A percentile compares a stretch with the other conserved stretches of the same genome.
Conservation (phyloP, 257 asterid species). For the Primulina tabacum region DNA sequence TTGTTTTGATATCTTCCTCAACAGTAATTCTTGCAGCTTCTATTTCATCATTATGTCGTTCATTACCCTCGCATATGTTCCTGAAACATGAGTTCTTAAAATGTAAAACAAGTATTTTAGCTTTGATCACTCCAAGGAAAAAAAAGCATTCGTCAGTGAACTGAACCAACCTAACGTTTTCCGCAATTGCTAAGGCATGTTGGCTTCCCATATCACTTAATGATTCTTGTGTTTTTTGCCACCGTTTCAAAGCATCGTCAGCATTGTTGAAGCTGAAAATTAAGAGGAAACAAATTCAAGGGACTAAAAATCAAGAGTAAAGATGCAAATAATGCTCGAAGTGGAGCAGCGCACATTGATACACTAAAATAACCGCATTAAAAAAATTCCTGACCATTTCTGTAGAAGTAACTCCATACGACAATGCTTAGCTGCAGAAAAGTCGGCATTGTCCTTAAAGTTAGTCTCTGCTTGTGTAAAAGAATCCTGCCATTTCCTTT, state of each 20-base stretch:
- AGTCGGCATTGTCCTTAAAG: constrained; percentile 61
- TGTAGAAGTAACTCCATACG: constrained; percentile 71
- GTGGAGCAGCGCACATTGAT: neutral
- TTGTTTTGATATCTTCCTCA: constrained; percentile 50
- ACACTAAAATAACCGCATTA: neutral
- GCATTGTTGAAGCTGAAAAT: constrained; percentile 48
- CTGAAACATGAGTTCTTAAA: constrained; percentile 36
- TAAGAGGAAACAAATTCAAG: constrained; percentile 3
- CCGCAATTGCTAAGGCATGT: constrained; percentile 45
- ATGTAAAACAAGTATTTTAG: constrained; percentile 1
- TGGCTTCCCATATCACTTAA: constrained; percentile 53
- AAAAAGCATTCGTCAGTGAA: neutral
- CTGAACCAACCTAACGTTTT: constrained; percentile 52
- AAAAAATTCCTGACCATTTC: constrained; percentile 44
- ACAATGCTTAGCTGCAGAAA: constrained; percentile 82
- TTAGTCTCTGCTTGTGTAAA: constrained; percentile 47
- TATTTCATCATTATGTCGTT: constrained; percentile 57
- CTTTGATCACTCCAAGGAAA: neutral
- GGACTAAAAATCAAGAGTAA: neutral
- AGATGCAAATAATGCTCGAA: constrained; percentile 8
- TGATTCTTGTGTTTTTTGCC: constrained; percentile 49
- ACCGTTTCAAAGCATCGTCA: constrained; percentile 46
- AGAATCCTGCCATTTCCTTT: constrained; percentile 86
- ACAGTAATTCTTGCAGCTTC: constrained; percentile 53
- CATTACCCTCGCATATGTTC: constrained; percentile 45